Evolutionary conservation across 805 yeast species (phyloP).

Genomic region (Suhomyces xylopsoci): DNA sequence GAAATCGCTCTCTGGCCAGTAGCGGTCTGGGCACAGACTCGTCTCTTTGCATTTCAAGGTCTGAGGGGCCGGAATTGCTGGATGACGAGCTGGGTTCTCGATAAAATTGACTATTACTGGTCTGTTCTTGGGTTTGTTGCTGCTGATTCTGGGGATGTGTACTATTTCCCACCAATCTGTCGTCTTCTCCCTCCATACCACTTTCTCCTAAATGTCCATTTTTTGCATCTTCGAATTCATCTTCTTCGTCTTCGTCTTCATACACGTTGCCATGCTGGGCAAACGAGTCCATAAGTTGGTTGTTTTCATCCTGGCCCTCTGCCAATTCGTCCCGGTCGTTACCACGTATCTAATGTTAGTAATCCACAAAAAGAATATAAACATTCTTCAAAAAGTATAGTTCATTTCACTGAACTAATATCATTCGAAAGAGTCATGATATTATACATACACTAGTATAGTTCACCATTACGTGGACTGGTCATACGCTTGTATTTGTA

Average conservation of each 20-base stretch:
- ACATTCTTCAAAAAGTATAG: no score
- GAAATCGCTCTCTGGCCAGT: constrained; percentile 28
- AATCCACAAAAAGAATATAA: no score
- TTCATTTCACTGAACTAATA: no score
- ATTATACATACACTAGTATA: background rate
- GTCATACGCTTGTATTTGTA: background rate
- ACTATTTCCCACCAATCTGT: background rate
- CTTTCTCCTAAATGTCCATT: background rate
- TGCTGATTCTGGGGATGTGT: background rate
- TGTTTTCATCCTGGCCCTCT: constrained; percentile 1
- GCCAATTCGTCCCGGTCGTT: background rate
- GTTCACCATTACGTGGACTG: background rate
- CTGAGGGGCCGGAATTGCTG: background rate
- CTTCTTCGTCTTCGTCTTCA: background rate
- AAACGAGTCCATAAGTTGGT: constrained; percentile 7
- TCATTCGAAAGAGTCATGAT: no score
- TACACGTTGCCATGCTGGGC: background rate
- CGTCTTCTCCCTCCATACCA: background rate
- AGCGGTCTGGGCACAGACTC: constrained; percentile 12
- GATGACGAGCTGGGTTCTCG: background rate
- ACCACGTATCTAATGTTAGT: background rate
- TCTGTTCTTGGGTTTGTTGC: background rate
- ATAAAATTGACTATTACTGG: background rate
- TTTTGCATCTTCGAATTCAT: background rate
- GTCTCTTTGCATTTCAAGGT: constrained; percentile 29